Evolutionary conservation across 345 rosid species (phyloP).

Genomic region (Luvunga scandens): DNA sequence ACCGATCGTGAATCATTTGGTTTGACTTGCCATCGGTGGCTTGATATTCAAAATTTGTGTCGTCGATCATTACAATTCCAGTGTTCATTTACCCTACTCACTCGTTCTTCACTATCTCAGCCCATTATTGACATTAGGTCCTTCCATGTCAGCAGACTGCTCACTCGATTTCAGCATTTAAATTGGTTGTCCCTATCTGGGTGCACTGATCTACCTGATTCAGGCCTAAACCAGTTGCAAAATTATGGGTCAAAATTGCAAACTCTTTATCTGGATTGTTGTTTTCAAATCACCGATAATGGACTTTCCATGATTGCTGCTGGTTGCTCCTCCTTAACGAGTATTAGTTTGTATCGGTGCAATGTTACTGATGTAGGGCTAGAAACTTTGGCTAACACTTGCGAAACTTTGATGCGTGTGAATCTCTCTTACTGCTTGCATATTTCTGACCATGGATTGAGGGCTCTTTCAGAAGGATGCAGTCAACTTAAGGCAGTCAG

Average conservation of each 20-base stretch:
- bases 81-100: slow-evolving; percentile 41
- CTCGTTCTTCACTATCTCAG: slow-evolving; percentile 34
- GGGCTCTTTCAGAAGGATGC: slow-evolving; percentile 45
- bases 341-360: slow-evolving; percentile 61
- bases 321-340: slow-evolving; percentile 47
- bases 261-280: slow-evolving; percentile 58
- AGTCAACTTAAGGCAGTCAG: slow-evolving; percentile 49
- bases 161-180: slow-evolving; percentile 61
- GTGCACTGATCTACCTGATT: slow-evolving; percentile 57
- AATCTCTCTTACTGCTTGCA: slow-evolving; percentile 54
- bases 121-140: slow-evolving; percentile 28
- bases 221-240: slow-evolving; percentile 42
- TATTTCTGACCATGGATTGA: slow-evolving; percentile 53
- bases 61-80: slow-evolving; percentile 54
- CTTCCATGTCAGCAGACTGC: slow-evolving; percentile 54
- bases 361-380: slow-evolving; percentile 54
- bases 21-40: slow-evolving; percentile 66
- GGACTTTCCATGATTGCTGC: slow-evolving; percentile 49
- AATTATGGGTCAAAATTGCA: slow-evolving; percentile 46
- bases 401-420: slow-evolving; percentile 40
- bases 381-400: slow-evolving; percentile 43
- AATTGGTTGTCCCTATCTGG: slow-evolving; percentile 60
- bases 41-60: slow-evolving; percentile 52
- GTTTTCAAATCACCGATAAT: slow-evolving; percentile 55
- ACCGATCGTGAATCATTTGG: slow-evolving; percentile 72